phyloP scores from a whole-genome alignment of 495 filamentous ascomycete species.

The Coniosporium apollinis region DNA sequence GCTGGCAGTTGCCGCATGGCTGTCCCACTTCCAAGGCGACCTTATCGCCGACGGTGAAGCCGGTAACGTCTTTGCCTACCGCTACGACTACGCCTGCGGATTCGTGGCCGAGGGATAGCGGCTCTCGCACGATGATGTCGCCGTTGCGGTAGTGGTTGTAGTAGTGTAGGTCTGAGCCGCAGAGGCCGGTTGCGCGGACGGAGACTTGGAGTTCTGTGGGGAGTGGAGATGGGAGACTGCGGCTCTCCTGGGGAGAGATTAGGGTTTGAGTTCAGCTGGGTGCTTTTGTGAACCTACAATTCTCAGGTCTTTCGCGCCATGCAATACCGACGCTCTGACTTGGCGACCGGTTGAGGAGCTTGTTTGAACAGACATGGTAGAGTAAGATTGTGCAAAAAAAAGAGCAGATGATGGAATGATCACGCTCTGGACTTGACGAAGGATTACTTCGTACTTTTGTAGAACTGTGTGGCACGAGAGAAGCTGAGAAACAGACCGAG shows the following conservation, averaged over 20 bases:
- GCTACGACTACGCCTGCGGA: conserved; percentile 40
- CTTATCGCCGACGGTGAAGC: conserved; percentile 42
- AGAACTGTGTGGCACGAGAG: too few relatives aligned
- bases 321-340: conserved; percentile 25
- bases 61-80: conserved; percentile 30
- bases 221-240: conserved; percentile 26
- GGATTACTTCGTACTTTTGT: too few relatives aligned
- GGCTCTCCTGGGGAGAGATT: conserved; percentile 27
- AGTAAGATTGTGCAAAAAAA: too few relatives aligned
- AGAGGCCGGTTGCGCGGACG: conserved; percentile 43
- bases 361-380: too few relatives aligned
- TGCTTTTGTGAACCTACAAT: conserved; percentile 14
- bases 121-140: conserved; percentile 45
- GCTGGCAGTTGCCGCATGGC: conserved; percentile 52
- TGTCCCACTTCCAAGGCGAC: conserved; percentile 76
- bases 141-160: conserved; percentile 50
- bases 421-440: too few relatives aligned
- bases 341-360: conserved; percentile 4
- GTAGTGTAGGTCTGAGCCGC: conserved; percentile 56
- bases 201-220: conserved; percentile 40
- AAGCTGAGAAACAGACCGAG: too few relatives aligned
- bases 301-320: conserved; percentile 25
- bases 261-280: neutral
- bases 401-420: too few relatives aligned
- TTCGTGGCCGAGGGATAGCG: conserved; percentile 46